phyloP scores from a whole-genome alignment of 805 yeast genomes.

The Tetrapisispora fleetii region DNA sequence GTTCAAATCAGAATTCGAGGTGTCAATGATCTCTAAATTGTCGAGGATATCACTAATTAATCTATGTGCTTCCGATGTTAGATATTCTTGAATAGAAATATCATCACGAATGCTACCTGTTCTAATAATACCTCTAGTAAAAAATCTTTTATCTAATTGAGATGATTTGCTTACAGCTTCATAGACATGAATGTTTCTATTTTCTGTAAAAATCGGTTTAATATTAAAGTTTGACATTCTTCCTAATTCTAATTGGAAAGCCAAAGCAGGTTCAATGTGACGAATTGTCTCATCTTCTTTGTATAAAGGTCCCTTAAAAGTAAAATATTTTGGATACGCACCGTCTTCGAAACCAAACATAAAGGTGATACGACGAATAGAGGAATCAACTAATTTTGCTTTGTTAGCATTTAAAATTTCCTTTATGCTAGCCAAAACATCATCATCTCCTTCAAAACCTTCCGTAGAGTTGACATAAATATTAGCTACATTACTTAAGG shows the following conservation, averaged over 20 bases:
- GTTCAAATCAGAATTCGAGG: constrained; percentile 90
- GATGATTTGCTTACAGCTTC: constrained; percentile 94
- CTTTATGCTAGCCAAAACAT: constrained; percentile 50
- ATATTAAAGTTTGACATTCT: constrained; percentile 91
- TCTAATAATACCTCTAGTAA: constrained; percentile 93
- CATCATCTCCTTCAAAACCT: constrained; percentile 64
- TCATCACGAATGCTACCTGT: constrained; percentile 93
- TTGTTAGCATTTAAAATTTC: constrained; percentile 58
- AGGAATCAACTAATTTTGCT: constrained; percentile 59
- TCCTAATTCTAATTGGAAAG: constrained; percentile 92
- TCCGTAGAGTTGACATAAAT: constrained; percentile 66
- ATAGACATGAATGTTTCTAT: constrained; percentile 94
- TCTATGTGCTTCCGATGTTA: constrained; percentile 93
- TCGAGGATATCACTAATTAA: constrained; percentile 93
- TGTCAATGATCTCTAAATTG: constrained; percentile 87
- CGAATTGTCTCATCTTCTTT: constrained; percentile 86
- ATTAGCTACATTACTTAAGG: constrained; percentile 71
- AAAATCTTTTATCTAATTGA: constrained; percentile 86
- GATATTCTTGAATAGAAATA: constrained; percentile 82
- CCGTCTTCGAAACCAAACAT: constrained; percentile 79
- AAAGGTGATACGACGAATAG: constrained; percentile 88
- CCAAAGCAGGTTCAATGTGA: constrained; percentile 96
- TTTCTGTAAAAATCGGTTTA: constrained; percentile 90
- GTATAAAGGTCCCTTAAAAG: constrained; percentile 84
- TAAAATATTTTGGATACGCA: constrained; percentile 87